Base-by-base conservation (phyloP, 805 yeast species). In the Jamesozyma hellenica region DNA sequence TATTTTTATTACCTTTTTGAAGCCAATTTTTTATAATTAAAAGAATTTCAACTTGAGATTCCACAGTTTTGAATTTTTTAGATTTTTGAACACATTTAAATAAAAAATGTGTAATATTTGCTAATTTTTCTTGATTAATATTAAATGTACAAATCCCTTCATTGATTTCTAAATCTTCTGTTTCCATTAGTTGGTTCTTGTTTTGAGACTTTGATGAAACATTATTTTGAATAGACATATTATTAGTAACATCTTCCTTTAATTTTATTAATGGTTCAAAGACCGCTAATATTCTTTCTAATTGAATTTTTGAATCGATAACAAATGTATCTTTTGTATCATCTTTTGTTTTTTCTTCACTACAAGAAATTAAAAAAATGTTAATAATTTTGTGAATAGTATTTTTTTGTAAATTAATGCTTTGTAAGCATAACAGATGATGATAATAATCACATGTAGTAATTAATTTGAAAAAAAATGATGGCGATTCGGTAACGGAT, bases 41-140 rank as follows among this genome's bases (percentile, higher is more conserved):
- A 58, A 23, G 75, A 66, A 51, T 76, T 72, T 55, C 58, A 10
- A 49, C 43, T 38, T 50, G 49, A 13, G 39, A 34, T 32, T 54
- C 56, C 2, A 55, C 34, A 10, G 46, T 44, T 26, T 39, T 41
- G 17, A 49, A 32, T 2, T n/a, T 21, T n/a, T 19, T 26, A 26
- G 34, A 43, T 12, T 28, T 35, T 18, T 18, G 28, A 16, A 31
- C 26, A 19, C 34, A 41, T 43, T 68, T 67, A 41, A 71, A 67
- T 4, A 87, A 56, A 43, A 82, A 65, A 52, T 82, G 92, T 3
- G 85, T 64, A 11, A 85, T 57, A 51, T 82, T 80, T 16, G 90
- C 78, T 3, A 90, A 57, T 41, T 71, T 69, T 49, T 82, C 83
- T 50, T 77, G 82, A 34, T 68, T 19, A n/a, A 18, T 4, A 23